Evolutionary conservation across 805 yeast species (phyloP).

Genomic region (Lipomyces spencermartinsiae): DNA sequence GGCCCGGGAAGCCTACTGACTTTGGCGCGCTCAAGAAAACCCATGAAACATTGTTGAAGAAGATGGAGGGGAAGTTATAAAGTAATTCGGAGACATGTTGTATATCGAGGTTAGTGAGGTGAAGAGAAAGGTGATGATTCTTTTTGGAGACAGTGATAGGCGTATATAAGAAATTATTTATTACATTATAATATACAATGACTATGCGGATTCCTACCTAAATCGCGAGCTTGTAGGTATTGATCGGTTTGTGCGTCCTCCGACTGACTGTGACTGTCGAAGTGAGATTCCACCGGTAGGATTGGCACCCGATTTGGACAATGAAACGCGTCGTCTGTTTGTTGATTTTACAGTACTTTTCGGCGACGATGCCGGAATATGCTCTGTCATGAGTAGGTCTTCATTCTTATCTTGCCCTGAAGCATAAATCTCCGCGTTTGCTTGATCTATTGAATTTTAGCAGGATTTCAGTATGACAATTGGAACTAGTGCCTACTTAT

Average conservation of each 20-base stretch:
- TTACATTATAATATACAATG: not conserved
- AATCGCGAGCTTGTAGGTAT: slow-evolving; percentile 24
- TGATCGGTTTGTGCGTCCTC: slow-evolving; percentile 14
- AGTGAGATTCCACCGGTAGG: not conserved
- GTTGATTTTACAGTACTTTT: not conserved
- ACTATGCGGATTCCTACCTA: not conserved
- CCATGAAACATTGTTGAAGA: slow-evolving; percentile 64
- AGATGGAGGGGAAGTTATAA: slow-evolving; percentile 39
- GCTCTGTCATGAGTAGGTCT: not conserved
- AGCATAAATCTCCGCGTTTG: not conserved
- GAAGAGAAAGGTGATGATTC: not conserved
- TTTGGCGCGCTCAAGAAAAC: slow-evolving; percentile 71
- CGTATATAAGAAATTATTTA: not conserved
- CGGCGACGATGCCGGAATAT: not conserved
- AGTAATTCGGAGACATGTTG: not conserved
- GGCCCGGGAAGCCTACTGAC: slow-evolving; percentile 90
- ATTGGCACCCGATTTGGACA: not conserved
- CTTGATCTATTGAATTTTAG: not conserved
- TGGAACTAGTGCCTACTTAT: slow-evolving; percentile 19
- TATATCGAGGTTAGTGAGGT: not conserved
- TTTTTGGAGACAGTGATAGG: not conserved
- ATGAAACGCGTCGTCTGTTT: not conserved
- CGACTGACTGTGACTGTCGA: not conserved
- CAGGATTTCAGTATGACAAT: not conserved
- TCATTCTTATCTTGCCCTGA: not conserved